Percentiles rank a stretch among this genome's conserved stretches.
Evolutionary conservation across 2,329 filamentous ascomycete species (phyloP).

Genomic region (Lithohypha guttulata): DNA sequence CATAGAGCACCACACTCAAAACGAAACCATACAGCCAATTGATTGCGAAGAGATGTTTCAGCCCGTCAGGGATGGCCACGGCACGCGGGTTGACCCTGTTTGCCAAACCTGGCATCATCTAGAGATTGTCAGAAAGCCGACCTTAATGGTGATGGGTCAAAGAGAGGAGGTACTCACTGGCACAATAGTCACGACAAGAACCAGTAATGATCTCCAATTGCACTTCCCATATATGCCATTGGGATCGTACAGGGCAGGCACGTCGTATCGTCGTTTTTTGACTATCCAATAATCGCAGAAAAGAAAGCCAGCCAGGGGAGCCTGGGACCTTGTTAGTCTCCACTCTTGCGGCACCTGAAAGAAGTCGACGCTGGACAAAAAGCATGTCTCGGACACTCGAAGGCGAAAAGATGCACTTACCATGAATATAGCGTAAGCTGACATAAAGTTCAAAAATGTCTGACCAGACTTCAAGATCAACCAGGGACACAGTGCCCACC

Average conservation of each 20-base stretch:
- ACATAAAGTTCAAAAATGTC: slow-evolving; percentile 54
- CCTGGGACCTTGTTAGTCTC: no score
- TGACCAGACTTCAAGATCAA: slow-evolving; percentile 50
- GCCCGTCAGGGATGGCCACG: slow-evolving; percentile 9
- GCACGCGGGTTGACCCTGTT: slow-evolving; percentile 6
- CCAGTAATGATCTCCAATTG: slow-evolving; percentile 36
- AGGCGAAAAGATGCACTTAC: no score
- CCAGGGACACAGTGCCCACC: slow-evolving; percentile 54
- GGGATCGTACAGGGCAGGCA: slow-evolving; percentile 42
- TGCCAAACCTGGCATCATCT: slow-evolving; percentile 42
- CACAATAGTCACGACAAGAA: slow-evolving; percentile 13
- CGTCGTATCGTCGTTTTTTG: slow-evolving; percentile 39
- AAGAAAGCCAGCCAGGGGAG: slow-evolving; percentile 52
- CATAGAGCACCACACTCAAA: slow-evolving; percentile 9
- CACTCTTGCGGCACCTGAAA: no score
- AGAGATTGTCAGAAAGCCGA: no score
- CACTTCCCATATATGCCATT: slow-evolving; percentile 38
- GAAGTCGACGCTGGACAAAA: no score
- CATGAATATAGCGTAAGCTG: slow-evolving; percentile 53
- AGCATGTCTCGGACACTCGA: no score
- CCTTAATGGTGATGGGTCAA: no score
- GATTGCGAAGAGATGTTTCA: slow-evolving; percentile 13
- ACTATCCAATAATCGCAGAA: slow-evolving; percentile 51
- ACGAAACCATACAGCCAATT: slow-evolving; percentile 13
- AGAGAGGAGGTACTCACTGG: slow-evolving; percentile 45